Evolutionary conservation across 768 basidiomycete species (phyloP).

Genomic region (Ramaria rubella): DNA sequence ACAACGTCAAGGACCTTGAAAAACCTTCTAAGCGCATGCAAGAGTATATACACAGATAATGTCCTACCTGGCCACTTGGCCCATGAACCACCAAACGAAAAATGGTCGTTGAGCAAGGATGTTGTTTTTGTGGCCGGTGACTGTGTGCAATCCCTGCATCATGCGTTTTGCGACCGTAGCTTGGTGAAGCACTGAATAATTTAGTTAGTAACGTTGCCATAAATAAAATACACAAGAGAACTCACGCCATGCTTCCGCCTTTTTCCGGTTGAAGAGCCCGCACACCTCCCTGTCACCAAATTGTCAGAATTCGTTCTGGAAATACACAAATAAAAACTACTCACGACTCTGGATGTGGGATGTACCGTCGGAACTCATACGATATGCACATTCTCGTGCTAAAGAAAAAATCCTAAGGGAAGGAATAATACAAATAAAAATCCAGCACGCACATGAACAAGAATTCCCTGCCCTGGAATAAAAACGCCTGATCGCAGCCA

Average conservation of each 20-base stretch:
- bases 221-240: conserved; percentile 13
- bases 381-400: conserved; percentile 63
- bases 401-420: conserved; percentile 15
- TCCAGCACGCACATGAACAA: conserved; percentile 57
- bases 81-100: conserved; percentile 65
- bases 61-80: conserved; percentile 55
- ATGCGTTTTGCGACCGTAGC: conserved; percentile 58
- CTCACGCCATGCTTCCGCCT: conserved; percentile 65
- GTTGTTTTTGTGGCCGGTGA: conserved; percentile 45
- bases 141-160: conserved; percentile 44
- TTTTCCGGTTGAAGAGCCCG: conserved; percentile 49
- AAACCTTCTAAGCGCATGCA: conserved; percentile 6
- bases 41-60: conserved; percentile 16
- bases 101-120: conserved; percentile 62
- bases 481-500: conserved; percentile 59
- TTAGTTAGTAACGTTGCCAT: conserved; percentile 14
- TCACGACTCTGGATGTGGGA: conserved; percentile 44
- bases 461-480: conserved; percentile 64
- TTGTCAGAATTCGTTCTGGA: conserved; percentile 31
- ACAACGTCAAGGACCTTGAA: conserved; percentile 55
- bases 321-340: conserved; percentile 19
- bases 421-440: neutral
- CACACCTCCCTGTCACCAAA: conserved; percentile 41
- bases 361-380: conserved; percentile 58
- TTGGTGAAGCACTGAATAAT: conserved; percentile 65